These are phyloP conservation scores for Phytophthora fragariaefolia DNA, from an alignment of 352 stramenopile species.

Conservation along the genomic window DNA sequence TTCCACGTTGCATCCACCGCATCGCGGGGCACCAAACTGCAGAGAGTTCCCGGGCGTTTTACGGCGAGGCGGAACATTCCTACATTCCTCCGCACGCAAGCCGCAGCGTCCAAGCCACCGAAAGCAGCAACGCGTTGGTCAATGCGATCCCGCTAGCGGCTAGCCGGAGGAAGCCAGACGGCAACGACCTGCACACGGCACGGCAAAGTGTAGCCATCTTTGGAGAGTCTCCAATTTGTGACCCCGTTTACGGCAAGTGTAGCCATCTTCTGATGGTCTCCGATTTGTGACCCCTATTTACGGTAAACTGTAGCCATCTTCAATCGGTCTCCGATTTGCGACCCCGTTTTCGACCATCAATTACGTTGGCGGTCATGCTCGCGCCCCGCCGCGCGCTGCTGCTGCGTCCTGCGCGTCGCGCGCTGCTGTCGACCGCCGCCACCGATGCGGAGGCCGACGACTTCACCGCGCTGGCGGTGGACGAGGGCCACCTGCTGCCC, in stretches of 20 bases:
- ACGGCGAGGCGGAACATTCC: neutral
- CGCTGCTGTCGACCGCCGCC: constrained; percentile 19
- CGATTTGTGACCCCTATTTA: too few species aligned
- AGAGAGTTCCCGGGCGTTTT: neutral
- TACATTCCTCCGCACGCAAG: neutral
- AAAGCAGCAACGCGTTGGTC: constrained; percentile 23
- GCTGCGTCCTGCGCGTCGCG: constrained; percentile 8
- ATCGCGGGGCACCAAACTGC: constrained; percentile 7
- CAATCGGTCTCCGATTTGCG: neutral
- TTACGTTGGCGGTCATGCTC: constrained; percentile 13
- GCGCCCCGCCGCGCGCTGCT: constrained; percentile 11
- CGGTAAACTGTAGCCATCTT: neutral
- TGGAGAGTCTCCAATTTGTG: too few species aligned
- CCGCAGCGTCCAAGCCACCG: constrained; percentile 2
- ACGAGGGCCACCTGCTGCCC: constrained; percentile 17
- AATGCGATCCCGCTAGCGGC: constrained; percentile 12
- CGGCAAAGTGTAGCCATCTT: neutral
- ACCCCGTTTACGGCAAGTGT: too few species aligned
- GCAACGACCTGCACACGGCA: neutral
- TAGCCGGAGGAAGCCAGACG: neutral
- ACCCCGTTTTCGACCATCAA: neutral
- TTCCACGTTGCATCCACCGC: neutral
- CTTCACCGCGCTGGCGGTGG: constrained; percentile 37
- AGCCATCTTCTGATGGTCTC: neutral
- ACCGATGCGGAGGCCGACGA: neutral